Conservation (phyloP, 2,329 filamentous ascomycete species). For the Myriangium duriaei region DNA sequence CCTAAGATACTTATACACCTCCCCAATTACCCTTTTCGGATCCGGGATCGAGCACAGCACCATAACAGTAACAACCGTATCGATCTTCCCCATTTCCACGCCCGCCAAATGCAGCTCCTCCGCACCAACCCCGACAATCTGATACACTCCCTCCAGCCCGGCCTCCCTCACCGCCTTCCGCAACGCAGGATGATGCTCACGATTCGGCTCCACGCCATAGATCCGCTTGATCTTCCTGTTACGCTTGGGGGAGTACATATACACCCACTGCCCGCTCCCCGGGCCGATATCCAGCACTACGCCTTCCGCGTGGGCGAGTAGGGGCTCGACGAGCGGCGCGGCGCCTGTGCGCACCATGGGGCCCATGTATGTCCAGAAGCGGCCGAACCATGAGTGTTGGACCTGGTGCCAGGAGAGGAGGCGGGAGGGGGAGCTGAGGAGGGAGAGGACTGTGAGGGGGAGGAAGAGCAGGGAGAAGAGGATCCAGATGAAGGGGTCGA, state of each 20-base stretch:
- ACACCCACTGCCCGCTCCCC: constrained; percentile 48
- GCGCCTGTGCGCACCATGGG: constrained; percentile 36
- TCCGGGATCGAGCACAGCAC: constrained; percentile 54
- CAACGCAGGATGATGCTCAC: constrained; percentile 38
- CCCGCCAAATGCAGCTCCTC: constrained; percentile 39
- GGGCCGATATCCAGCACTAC: constrained; percentile 51
- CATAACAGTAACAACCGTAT: constrained; percentile 48
- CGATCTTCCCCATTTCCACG: constrained; percentile 40
- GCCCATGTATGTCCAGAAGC: constrained; percentile 47
- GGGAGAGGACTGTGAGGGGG: constrained; percentile 34
- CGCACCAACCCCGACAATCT: constrained; percentile 51
- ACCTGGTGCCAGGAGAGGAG: constrained; percentile 19
- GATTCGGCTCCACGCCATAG: constrained; percentile 54
- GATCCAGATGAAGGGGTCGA: background rate
- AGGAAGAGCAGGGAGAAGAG: constrained; percentile 37
- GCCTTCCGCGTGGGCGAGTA: constrained; percentile 41
- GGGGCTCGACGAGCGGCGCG: constrained; percentile 36
- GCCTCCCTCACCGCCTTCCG: constrained; percentile 35
- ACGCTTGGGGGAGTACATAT: constrained; percentile 32
- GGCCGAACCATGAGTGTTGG: constrained; percentile 43
- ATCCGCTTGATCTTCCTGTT: constrained; percentile 29
- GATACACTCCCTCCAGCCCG: constrained; percentile 45
- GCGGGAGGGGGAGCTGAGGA: constrained; percentile 15
- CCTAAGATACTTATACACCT: constrained; percentile 46
- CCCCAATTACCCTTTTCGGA: constrained; percentile 41